A percentile compares a stretch with the other conserved stretches of the same genome.
Conservation (phyloP, 192 early-diverging fungal species). For the Gaertneriomyces semiglobifer region DNA sequence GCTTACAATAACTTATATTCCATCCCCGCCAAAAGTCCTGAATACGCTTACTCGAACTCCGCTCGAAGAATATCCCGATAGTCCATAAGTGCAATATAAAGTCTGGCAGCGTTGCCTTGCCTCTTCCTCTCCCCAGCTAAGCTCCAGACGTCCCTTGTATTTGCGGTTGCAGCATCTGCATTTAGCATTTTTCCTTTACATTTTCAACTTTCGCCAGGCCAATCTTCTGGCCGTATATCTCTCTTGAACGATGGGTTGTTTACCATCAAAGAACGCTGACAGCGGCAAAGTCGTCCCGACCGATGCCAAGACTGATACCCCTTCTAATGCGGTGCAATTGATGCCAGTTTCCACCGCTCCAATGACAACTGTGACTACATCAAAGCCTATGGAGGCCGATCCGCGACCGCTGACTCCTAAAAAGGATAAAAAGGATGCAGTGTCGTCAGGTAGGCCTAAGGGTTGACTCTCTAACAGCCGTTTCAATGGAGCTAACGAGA, state of each 20-base stretch:
- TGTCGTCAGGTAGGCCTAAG: neutral
- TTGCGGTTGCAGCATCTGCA: too few species aligned
- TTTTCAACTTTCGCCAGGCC: too few species aligned
- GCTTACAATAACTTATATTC: too few species aligned
- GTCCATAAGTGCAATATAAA: too few species aligned
- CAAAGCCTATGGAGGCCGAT: neutral
- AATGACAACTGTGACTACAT: neutral
- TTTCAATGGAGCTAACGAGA: neutral
- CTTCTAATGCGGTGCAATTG: neutral
- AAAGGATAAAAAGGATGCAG: neutral
- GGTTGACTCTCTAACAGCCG: neutral
- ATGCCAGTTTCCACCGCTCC: neutral
- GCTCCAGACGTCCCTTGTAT: too few species aligned
- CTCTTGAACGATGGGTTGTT: neutral
- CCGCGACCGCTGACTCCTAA: neutral
- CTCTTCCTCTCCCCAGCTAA: too few species aligned
- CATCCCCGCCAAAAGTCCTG: too few species aligned
- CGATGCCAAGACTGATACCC: neutral
- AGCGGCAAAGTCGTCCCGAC: constrained; percentile 1
- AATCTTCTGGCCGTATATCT: too few species aligned
- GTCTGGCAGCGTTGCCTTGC: too few species aligned
- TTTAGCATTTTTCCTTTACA: too few species aligned
- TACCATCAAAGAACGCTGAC: neutral
- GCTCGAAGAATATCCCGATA: too few species aligned
- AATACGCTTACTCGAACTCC: too few species aligned